Base-by-base conservation (phyloP, 371 early-diverging fungal species). In the Haplosporangium sp. region DNA sequence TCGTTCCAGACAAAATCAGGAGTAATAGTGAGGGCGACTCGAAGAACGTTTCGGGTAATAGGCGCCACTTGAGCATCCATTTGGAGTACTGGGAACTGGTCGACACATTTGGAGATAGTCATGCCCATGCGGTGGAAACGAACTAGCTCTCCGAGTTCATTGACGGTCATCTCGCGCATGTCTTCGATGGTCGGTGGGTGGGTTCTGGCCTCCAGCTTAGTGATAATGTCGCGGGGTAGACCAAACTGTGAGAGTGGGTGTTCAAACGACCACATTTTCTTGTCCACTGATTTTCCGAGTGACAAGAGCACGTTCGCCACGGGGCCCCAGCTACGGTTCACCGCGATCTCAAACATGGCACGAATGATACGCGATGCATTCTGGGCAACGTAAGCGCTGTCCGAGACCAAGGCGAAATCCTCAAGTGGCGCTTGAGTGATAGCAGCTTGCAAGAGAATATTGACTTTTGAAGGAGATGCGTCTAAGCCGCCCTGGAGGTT, bases 1-100 rank as follows among this genome's bases (percentile, higher is more conserved):
- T 97, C 97, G 73, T 90, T 93, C 98, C 98, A 99, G 6, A 89
- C 86, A 84, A 98, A 99, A 69, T 95, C 96, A 7, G 93, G 87
- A 0, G 91, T 91, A 2, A 96, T 85, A 6, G 87, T 86, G 29
- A 98, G 80, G 6, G 92, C 89, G 13, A 98, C 86, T 12, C 93
- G 87, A 36, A 99, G 85, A 4, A 99, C 95, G 11, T 90, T 92
- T n/a, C 95, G 84, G 10, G 98, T 96, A 56, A 99, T 94, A 1
- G 99, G 99, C 0, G 91, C 93, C 40, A 98, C 89, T 41, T 87
- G 83, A 0, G 94, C 93, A 16, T 93, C 90, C 45, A 99, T 83
- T 12, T 89, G 67, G 52, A 99, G 79, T 18, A 86, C 82, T 5
- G 99, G 99, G 75, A 99, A 94, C 74, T 96, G 93, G 62, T 90